phyloP scores from a whole-genome alignment of 1,284 basidiomycete genomes.

The Exobasidium cylindrosporum region DNA sequence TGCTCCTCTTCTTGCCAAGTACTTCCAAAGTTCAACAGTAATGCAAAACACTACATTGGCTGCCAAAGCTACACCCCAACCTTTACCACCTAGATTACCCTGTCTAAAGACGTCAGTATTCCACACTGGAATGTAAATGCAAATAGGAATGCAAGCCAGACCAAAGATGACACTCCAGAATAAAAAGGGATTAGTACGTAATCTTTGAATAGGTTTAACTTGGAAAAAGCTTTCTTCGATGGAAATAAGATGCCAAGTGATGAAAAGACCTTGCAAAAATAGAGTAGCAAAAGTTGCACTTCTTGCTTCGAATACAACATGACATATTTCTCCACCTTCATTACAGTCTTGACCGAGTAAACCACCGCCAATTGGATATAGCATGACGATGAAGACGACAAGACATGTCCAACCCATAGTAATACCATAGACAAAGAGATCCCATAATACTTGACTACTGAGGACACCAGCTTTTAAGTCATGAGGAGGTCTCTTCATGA shows the following conservation, averaged over 20 bases:
- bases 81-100: constrained; percentile 32
- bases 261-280: constrained; percentile 40
- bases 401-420: constrained; percentile 46
- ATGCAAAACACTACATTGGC: constrained; percentile 32
- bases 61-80: constrained; percentile 41
- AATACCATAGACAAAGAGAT: constrained; percentile 44
- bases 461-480: constrained; percentile 41
- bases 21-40: constrained; percentile 44
- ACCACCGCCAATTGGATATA: constrained; percentile 42
- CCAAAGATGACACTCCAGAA: constrained; percentile 43
- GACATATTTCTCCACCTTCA: constrained; percentile 24
- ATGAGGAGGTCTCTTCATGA: constrained; percentile 44
- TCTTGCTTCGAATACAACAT: constrained; percentile 44
- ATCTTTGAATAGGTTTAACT: constrained; percentile 35
- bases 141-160: constrained; percentile 37
- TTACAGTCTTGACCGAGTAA: constrained; percentile 38
- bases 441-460: constrained; percentile 38
- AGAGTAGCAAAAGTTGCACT: constrained; percentile 43
- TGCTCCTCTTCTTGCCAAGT: constrained; percentile 31
- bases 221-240: constrained; percentile 43
- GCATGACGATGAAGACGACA: constrained; percentile 42
- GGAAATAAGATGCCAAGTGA: constrained; percentile 47
- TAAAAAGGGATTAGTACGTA: constrained; percentile 42
- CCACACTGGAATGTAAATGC: constrained; percentile 46
- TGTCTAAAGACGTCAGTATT: constrained; percentile 45